phyloP scores from a whole-genome alignment of 2,329 filamentous ascomycete genomes.

The Aspergillus luchuensis region DNA sequence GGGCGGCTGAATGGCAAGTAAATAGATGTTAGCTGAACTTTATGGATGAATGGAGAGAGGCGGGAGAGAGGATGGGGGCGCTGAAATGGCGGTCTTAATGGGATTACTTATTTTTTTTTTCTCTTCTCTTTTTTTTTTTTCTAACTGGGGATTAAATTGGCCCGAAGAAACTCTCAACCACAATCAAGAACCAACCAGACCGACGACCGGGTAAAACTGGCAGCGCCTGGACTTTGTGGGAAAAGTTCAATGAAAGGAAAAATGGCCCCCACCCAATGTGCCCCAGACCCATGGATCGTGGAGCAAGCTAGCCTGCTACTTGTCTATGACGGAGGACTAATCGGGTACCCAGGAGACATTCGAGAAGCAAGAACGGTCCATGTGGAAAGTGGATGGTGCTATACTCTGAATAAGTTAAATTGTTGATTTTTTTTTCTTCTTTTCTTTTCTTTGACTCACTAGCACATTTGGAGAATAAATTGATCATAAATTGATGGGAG shows the following conservation, averaged over 20 bases:
- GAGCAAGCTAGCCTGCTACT: constrained; percentile 10
- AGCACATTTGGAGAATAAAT: neutral
- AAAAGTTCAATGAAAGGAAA: constrained; percentile 9
- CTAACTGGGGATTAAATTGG: neutral
- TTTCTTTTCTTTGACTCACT: too few species aligned
- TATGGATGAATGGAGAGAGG: too few species aligned
- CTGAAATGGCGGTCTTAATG: constrained; percentile 2
- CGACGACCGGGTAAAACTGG: neutral
- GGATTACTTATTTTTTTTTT: too few species aligned
- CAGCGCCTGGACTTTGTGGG: constrained; percentile 3
- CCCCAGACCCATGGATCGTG: constrained; percentile 19
- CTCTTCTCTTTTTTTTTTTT: neutral
- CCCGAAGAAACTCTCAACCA: neutral
- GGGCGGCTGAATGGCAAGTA: neutral
- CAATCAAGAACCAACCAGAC: neutral
- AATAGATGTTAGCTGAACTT: neutral
- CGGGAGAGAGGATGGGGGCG: neutral
- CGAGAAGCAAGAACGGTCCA: constrained; percentile 5
- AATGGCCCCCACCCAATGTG: constrained; percentile 16
- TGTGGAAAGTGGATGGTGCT: constrained; percentile 5
- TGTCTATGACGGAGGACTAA: constrained; percentile 7
- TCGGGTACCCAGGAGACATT: constrained; percentile 1
- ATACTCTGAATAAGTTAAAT: neutral
- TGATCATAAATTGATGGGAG: neutral
- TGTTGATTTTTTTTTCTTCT: too few species aligned